Evolutionary conservation across 495 filamentous ascomycete genomes (phyloP).

Genomic region (Thozetella sp.): DNA sequence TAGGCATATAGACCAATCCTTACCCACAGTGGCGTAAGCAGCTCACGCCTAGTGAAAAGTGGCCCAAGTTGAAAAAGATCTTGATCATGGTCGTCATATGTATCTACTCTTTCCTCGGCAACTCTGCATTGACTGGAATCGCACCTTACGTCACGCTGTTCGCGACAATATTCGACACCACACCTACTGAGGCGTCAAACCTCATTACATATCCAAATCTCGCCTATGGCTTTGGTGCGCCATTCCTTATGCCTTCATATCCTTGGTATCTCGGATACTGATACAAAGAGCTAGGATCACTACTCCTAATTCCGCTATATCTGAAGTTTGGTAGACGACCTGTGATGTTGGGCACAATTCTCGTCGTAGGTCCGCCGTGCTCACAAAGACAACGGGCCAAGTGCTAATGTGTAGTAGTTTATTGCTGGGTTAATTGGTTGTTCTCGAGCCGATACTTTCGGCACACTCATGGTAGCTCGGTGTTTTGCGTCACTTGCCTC

Average conservation of each 20-base stretch:
- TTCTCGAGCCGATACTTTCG: constrained; percentile 51
- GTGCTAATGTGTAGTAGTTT: constrained; percentile 34
- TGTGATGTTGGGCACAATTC: constrained; percentile 57
- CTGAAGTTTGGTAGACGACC: constrained; percentile 62
- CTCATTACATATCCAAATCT: constrained; percentile 65
- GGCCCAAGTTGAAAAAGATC: constrained; percentile 60
- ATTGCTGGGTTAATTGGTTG: constrained; percentile 58
- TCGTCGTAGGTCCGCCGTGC: constrained; percentile 40
- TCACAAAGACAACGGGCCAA: neutral
- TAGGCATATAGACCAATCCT: constrained; percentile 14
- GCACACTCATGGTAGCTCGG: constrained; percentile 54
- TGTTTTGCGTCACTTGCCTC: constrained; percentile 60
- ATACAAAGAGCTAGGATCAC: constrained; percentile 34
- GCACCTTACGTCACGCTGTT: constrained; percentile 63
- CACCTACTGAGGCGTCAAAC: constrained; percentile 50
- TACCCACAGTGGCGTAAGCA: neutral
- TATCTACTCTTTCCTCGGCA: constrained; percentile 64
- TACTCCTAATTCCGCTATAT: constrained; percentile 62
- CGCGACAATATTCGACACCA: constrained; percentile 54
- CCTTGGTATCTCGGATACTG: neutral
- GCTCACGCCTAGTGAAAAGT: constrained; percentile 31
- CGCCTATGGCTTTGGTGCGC: constrained; percentile 60
- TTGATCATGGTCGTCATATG: constrained; percentile 61
- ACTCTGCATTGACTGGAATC: constrained; percentile 58
- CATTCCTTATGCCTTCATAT: neutral